Percentiles rank a stretch among this genome's conserved stretches.
These are phyloP conservation scores for Diddensiella caesifluorescens DNA, from an alignment of 805 yeast genomes.

Conservation along the genomic window DNA sequence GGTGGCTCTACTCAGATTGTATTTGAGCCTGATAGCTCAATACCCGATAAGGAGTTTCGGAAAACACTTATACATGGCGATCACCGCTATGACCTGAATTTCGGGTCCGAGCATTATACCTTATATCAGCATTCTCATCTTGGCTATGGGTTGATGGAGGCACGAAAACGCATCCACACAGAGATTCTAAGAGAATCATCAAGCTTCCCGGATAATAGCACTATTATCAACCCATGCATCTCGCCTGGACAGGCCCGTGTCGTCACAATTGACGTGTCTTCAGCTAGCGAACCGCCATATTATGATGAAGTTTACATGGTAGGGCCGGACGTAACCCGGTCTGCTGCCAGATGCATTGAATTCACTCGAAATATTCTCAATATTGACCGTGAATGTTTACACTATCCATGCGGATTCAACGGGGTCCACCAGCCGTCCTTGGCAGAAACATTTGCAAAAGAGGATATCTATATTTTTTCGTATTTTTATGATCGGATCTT, in stretches of 20 bases:
- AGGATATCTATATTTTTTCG: constrained; percentile 84
- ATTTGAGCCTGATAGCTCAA: constrained; percentile 67
- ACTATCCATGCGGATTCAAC: constrained; percentile 85
- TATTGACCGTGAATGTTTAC: constrained; percentile 69
- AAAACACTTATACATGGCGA: constrained; percentile 76
- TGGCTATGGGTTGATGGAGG: constrained; percentile 94
- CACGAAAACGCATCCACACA: constrained; percentile 73
- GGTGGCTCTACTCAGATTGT: constrained; percentile 99
- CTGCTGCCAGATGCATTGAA: constrained; percentile 5
- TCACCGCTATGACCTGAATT: constrained; percentile 69
- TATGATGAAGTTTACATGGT: constrained; percentile 52
- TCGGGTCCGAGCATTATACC: constrained; percentile 72
- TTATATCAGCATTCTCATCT: constrained; percentile 91
- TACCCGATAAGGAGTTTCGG: constrained; percentile 35
- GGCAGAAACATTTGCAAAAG: constrained; percentile 63
- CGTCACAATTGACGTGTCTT: constrained; percentile 49
- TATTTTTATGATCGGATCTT: constrained; percentile 90
- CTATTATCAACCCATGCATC: constrained; percentile 72
- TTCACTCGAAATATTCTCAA: constrained; percentile 45
- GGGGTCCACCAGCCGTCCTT: constrained; percentile 95
- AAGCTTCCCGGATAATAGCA: constrained; percentile 25
- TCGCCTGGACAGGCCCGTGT: constrained; percentile 66
- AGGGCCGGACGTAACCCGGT: constrained; percentile 51
- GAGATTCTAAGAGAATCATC: constrained; percentile 21
- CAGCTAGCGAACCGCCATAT: constrained; percentile 38